Evolutionary conservation across 805 yeast genomes (phyloP).

Genomic region (Ogataea minuta): DNA sequence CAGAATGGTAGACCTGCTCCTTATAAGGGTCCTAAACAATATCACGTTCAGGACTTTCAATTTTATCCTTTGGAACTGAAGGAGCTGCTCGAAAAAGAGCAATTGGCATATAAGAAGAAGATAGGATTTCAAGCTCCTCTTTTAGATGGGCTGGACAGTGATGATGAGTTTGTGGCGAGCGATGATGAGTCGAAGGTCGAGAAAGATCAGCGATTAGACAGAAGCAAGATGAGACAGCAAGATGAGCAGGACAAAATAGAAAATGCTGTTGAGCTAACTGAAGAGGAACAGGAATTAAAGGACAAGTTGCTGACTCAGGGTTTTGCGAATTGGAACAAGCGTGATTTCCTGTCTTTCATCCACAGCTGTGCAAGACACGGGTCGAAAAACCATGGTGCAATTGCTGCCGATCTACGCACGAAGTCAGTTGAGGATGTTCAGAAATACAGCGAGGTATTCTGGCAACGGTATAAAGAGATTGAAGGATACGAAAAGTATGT

Average conservation of each 20-base stretch:
- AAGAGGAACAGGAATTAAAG: constrained; percentile 57
- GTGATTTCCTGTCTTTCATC: constrained; percentile 71
- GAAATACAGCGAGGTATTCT: constrained; percentile 57
- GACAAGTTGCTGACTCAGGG: constrained; percentile 53
- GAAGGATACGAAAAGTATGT: constrained; percentile 72
- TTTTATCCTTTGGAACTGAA: constrained; percentile 58
- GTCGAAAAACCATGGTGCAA: constrained; percentile 45
- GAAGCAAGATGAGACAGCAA: constrained; percentile 35
- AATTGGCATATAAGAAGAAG: constrained; percentile 57
- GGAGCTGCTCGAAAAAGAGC: constrained; percentile 60
- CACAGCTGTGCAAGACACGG: constrained; percentile 72
- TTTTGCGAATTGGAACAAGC: constrained; percentile 66
- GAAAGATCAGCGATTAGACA: constrained; percentile 24
- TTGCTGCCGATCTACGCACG: constrained; percentile 54
- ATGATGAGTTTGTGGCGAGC: constrained; percentile 42
- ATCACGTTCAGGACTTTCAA: constrained; percentile 70
- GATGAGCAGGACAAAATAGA: constrained; percentile 57
- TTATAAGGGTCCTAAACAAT: constrained; percentile 62
- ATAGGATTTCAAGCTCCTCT: constrained; percentile 57
- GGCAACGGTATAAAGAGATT: constrained; percentile 57
- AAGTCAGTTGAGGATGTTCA: constrained; percentile 60
- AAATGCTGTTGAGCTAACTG: constrained; percentile 55
- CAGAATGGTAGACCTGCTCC: constrained; percentile 35
- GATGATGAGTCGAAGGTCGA: constrained; percentile 31
- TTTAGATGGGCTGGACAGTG: constrained; percentile 58